Evolutionary conservation across 768 basidiomycete species (phyloP).

Genomic region (Termitomyces sp.): DNA sequence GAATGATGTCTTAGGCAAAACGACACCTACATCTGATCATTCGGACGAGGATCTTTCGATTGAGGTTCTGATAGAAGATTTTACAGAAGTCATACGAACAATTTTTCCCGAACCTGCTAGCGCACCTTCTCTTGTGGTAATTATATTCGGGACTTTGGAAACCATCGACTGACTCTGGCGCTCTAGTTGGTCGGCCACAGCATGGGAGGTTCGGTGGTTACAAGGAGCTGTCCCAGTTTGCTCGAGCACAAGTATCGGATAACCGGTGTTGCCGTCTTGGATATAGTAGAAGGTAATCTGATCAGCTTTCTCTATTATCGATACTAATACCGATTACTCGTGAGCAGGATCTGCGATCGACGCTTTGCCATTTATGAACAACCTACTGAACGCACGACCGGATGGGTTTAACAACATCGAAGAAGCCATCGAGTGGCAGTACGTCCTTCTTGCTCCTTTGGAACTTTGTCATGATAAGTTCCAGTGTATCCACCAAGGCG

Average conservation of each 20-base stretch:
- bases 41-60: constrained; percentile 65
- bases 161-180: background rate
- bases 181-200: constrained; percentile 86
- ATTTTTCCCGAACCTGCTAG: constrained; percentile 62
- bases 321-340: background rate
- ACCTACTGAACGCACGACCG: constrained; percentile 80
- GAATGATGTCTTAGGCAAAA: constrained; percentile 53
- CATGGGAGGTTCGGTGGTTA: constrained; percentile 92
- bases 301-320: background rate
- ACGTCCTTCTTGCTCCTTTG: constrained; percentile 30
- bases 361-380: constrained; percentile 90
- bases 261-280: constrained; percentile 76
- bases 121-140: constrained; percentile 75
- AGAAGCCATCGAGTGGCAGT: constrained; percentile 97
- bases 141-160: constrained; percentile 18
- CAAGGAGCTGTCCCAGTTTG: constrained; percentile 64
- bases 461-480: background rate
- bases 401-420: constrained; percentile 81
- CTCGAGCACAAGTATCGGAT: constrained; percentile 68
- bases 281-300: constrained; percentile 79
- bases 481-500: constrained; percentile 74
- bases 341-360: constrained; percentile 84
- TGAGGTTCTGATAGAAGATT: constrained; percentile 67
- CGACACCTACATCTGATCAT: constrained; percentile 37
- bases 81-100: constrained; percentile 63